These are phyloP conservation scores for Phascolomyces articulosus DNA, from an alignment of 371 early-diverging fungal genomes.

Conservation along the genomic window DNA sequence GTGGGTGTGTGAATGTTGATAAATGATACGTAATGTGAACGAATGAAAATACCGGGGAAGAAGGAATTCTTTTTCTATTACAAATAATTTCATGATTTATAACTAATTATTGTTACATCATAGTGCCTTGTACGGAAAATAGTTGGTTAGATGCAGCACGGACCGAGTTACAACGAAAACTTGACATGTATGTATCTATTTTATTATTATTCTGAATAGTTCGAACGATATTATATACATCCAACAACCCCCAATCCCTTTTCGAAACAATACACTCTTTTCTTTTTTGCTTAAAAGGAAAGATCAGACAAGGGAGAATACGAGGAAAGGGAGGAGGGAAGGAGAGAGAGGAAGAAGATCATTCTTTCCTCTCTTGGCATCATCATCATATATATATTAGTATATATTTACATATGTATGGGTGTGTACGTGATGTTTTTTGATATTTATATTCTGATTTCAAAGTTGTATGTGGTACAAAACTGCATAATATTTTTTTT, in stretches of 20 bases:
- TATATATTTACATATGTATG: no score
- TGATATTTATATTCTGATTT: slow-evolving; percentile 4
- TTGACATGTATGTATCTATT: slow-evolving; percentile 21
- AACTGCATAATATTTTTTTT: background rate
- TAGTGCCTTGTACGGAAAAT: slow-evolving; percentile 25
- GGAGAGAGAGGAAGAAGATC: no score
- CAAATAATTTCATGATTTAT: background rate
- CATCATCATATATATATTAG: no score
- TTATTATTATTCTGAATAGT: background rate
- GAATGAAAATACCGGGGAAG: background rate
- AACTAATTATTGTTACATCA: background rate
- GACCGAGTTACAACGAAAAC: slow-evolving; percentile 23
- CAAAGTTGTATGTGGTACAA: background rate
- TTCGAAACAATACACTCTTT: no score
- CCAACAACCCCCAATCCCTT: no score
- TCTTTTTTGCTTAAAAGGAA: no score
- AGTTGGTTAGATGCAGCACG: slow-evolving; percentile 28
- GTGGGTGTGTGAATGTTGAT: background rate
- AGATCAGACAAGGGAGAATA: no score
- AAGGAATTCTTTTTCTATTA: background rate
- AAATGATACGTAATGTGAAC: background rate
- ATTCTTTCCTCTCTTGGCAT: no score
- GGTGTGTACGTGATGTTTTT: background rate
- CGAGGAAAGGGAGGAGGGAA: no score
- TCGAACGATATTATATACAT: no score